phyloP scores from a whole-genome alignment of 441 rosid genomes.

The Populus hybrid region DNA sequence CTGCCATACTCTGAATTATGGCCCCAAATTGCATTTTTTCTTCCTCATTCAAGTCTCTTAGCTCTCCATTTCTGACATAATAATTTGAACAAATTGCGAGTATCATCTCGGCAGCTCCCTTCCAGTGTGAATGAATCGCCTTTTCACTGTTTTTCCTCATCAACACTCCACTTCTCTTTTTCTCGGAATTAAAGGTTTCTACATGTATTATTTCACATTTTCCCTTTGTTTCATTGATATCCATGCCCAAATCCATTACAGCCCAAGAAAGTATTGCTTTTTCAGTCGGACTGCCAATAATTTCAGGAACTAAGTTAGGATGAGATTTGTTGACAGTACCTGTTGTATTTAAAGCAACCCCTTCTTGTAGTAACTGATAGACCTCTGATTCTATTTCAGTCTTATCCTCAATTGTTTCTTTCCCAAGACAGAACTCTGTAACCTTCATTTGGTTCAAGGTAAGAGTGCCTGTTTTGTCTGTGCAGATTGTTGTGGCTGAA shows the following conservation, averaged over 20 bases:
- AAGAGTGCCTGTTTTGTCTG: constrained; percentile 48
- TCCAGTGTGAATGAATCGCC: constrained; percentile 39
- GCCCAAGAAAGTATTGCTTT: constrained; percentile 52
- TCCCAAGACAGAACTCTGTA: constrained; percentile 33
- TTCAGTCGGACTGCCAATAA: constrained; percentile 51
- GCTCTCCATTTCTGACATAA: constrained; percentile 18
- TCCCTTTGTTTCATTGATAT: constrained; percentile 28
- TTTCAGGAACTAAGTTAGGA: constrained; percentile 22
- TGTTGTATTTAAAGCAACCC: constrained; percentile 35
- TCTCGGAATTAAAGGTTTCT: constrained; percentile 46
- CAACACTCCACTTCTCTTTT: constrained; percentile 38
- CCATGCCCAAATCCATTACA: constrained; percentile 23
- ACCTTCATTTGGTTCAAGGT: constrained; percentile 42
- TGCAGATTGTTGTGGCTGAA: constrained; percentile 49
- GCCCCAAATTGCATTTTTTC: constrained; percentile 18
- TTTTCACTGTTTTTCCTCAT: constrained; percentile 21
- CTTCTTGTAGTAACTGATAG: constrained; percentile 25
- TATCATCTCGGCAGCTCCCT: constrained; percentile 58
- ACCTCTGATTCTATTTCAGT: constrained; percentile 11
- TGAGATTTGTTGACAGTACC: constrained; percentile 25
- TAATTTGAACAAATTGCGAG: constrained; percentile 38
- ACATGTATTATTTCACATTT: constrained; percentile 31
- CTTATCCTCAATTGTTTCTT: constrained; percentile 12
- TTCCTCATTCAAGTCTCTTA: constrained; percentile 21
- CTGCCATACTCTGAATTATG: constrained; percentile 36